These are phyloP conservation scores for Marasmius oreades DNA, from an alignment of 1,284 basidiomycete genomes.

Conservation along the genomic window DNA sequence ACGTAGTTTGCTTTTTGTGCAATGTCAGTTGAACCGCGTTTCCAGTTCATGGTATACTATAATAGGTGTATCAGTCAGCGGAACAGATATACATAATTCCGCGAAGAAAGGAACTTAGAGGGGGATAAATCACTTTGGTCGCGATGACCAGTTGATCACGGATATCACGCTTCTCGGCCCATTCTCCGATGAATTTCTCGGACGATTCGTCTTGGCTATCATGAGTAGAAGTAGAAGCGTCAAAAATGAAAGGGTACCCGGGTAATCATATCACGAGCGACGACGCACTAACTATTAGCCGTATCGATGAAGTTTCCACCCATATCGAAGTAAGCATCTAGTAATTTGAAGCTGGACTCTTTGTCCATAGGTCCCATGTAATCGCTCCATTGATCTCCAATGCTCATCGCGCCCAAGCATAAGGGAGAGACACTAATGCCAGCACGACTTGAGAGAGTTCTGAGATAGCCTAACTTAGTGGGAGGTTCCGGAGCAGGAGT, in stretches of 20 bases:
- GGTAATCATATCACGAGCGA: not conserved
- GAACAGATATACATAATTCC: too few species aligned
- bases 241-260: not conserved
- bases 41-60: slow-evolving; percentile 32
- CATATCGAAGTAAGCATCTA: slow-evolving; percentile 44
- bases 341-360: slow-evolving; percentile 41
- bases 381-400: slow-evolving; percentile 35
- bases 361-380: slow-evolving; percentile 36
- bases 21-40: slow-evolving; percentile 19
- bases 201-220: slow-evolving; percentile 46
- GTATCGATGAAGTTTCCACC: slow-evolving; percentile 56
- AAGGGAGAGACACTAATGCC: slow-evolving; percentile 27
- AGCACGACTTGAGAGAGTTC: not conserved
- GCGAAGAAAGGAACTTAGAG: not conserved
- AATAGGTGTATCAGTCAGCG: not conserved
- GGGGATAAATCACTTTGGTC: slow-evolving; percentile 37
- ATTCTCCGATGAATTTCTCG: slow-evolving; percentile 54
- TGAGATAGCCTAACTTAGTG: not conserved
- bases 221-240: not conserved
- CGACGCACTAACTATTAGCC: slow-evolving; percentile 42
- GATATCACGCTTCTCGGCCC: slow-evolving; percentile 45
- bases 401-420: slow-evolving; percentile 48
- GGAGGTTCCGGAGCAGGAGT: not conserved
- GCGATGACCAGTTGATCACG: slow-evolving; percentile 54
- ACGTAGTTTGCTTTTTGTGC: slow-evolving; percentile 3